Conservation (phyloP, 805 yeast species). For the Nakazawaea ambrosiae region DNA sequence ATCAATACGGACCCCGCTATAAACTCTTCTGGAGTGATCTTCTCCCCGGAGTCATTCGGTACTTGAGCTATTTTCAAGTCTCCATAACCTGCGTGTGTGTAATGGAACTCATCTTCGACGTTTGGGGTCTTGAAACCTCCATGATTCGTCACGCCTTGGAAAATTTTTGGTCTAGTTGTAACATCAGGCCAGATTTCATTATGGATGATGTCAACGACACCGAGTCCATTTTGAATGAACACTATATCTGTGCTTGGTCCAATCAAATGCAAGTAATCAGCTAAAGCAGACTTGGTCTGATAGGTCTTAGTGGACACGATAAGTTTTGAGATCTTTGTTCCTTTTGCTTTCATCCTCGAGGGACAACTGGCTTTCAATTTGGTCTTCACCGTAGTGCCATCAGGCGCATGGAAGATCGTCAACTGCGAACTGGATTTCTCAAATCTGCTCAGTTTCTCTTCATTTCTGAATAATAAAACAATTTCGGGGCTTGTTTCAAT, state of each 20-base stretch:
- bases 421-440: slow-evolving; percentile 31
- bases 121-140: slow-evolving; percentile 55
- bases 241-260: slow-evolving; percentile 46
- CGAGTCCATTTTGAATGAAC: slow-evolving; percentile 84
- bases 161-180: slow-evolving; percentile 45
- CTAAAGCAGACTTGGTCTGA: slow-evolving; percentile 59
- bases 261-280: slow-evolving; percentile 44
- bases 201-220: slow-evolving; percentile 49
- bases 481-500: slow-evolving; percentile 25
- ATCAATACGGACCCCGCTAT: slow-evolving; percentile 13
- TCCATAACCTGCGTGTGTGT: slow-evolving; percentile 69
- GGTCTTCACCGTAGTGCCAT: slow-evolving; percentile 11
- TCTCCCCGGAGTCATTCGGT: slow-evolving; percentile 28
- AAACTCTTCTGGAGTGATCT: slow-evolving; percentile 11
- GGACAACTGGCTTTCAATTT: slow-evolving; percentile 15
- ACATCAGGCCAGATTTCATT: slow-evolving; percentile 45
- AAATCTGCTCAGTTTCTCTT: slow-evolving; percentile 34
- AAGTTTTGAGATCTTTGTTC: slow-evolving; percentile 20
- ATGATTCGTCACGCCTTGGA: slow-evolving; percentile 76
- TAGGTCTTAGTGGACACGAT: slow-evolving; percentile 77
- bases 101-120: slow-evolving; percentile 29
- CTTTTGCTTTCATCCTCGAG: slow-evolving; percentile 7
- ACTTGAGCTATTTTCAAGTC: slow-evolving; percentile 50
- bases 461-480: slow-evolving; percentile 34
- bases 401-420: slow-evolving; percentile 18